Percentiles rank a stretch among this genome's conserved stretches.
These are phyloP conservation scores for Peniophora sp. DNA, from an alignment of 1,284 basidiomycete genomes.

Conservation along the genomic window DNA sequence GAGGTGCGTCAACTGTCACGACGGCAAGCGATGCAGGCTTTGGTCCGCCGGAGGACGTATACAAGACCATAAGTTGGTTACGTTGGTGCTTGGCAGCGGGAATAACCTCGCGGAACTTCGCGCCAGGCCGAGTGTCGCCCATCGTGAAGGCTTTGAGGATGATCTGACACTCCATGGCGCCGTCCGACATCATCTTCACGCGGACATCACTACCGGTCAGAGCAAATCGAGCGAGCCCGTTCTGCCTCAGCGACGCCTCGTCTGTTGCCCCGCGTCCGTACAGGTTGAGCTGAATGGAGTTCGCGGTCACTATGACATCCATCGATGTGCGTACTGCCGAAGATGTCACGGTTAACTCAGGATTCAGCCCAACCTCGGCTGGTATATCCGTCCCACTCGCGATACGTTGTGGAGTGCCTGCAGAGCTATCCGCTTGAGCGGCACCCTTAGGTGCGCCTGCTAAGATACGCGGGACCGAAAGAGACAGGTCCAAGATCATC, in stretches of 20 bases:
- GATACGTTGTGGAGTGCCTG: neutral
- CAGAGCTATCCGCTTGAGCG: constrained; percentile 18
- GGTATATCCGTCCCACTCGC: neutral
- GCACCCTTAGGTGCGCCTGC: constrained; percentile 30
- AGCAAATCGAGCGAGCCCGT: constrained; percentile 83
- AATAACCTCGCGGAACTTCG: constrained; percentile 92
- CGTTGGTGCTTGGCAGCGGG: constrained; percentile 85
- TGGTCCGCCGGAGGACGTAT: constrained; percentile 62
- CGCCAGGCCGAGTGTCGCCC: constrained; percentile 81
- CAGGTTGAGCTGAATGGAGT: constrained; percentile 83
- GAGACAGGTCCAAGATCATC: constrained; percentile 65
- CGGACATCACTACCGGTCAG: constrained; percentile 77
- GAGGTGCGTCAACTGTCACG: constrained; percentile 88
- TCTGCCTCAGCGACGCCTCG: constrained; percentile 59
- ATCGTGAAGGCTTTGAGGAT: constrained; percentile 88
- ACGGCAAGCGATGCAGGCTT: constrained; percentile 65
- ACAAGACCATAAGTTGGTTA: constrained; percentile 94
- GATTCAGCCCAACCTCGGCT: constrained; percentile 39
- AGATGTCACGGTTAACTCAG: constrained; percentile 39
- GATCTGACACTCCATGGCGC: constrained; percentile 81
- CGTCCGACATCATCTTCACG: constrained; percentile 80
- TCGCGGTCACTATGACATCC: constrained; percentile 73
- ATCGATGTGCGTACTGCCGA: constrained; percentile 52
- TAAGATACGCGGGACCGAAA: constrained; percentile 71
- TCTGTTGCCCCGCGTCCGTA: constrained; percentile 67